Percentiles rank a stretch among this genome's conserved stretches.
phyloP scores from a whole-genome alignment of 495 filamentous ascomycete genomes.

The Penicillium desertorum region DNA sequence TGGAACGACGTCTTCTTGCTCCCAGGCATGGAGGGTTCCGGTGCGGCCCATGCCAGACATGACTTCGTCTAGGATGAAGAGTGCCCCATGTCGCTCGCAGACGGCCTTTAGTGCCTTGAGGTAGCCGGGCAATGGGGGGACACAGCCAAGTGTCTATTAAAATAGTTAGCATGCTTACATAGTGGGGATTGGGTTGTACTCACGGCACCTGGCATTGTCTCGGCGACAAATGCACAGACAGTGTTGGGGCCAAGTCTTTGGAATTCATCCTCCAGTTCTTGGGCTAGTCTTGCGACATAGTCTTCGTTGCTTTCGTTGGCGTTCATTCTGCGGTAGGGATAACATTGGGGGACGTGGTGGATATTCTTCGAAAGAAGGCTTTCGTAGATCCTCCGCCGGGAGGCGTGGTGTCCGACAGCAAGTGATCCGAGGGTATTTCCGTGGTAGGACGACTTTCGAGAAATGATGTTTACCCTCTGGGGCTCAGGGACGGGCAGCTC shows the following conservation, averaged over 20 bases:
- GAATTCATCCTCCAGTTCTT: constrained; percentile 75
- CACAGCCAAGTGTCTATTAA: constrained; percentile 52
- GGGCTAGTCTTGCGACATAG: constrained; percentile 54
- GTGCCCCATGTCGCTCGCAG: constrained; percentile 59
- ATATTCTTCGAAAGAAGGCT: constrained; percentile 58
- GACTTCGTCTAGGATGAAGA: constrained; percentile 68
- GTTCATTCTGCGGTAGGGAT: constrained; percentile 54
- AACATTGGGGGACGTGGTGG: constrained; percentile 63
- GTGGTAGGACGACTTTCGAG: constrained; percentile 65
- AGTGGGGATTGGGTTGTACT: constrained; percentile 7
- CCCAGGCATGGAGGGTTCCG: constrained; percentile 63
- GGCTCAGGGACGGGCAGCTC: constrained; percentile 46
- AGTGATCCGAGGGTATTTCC: constrained; percentile 70
- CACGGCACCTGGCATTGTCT: constrained; percentile 58
- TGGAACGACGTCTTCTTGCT: constrained; percentile 56
- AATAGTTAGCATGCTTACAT: not conserved
- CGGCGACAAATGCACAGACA: constrained; percentile 71
- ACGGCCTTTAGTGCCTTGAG: constrained; percentile 55
- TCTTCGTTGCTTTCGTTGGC: constrained; percentile 32
- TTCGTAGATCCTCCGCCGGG: constrained; percentile 59
- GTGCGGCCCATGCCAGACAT: constrained; percentile 71
- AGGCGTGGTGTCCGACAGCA: constrained; percentile 57
- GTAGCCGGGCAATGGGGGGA: constrained; percentile 58
- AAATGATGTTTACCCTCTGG: constrained; percentile 55
- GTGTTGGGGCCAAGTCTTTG: constrained; percentile 61